Evolutionary conservation across 768 basidiomycete genomes (phyloP).

Genomic region (Termitomyces titanicus): DNA sequence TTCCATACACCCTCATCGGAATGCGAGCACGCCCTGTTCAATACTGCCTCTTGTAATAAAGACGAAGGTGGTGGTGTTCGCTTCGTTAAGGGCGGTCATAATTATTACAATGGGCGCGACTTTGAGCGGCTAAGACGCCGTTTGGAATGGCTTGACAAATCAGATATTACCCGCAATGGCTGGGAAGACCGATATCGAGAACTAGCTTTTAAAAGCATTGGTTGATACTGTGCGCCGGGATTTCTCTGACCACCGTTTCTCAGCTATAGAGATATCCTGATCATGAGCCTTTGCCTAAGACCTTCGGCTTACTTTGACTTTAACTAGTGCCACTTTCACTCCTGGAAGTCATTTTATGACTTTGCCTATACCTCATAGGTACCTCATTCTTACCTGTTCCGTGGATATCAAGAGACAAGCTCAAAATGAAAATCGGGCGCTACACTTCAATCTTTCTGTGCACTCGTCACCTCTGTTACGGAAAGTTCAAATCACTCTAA

Average conservation of each 20-base stretch:
- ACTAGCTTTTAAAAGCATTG: background rate
- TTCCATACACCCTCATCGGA: slow-evolving; percentile 45
- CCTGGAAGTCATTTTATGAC: no score
- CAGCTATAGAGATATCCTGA: no score
- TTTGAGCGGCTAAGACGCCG: slow-evolving; percentile 42
- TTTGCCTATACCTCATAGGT: no score
- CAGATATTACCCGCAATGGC: slow-evolving; percentile 27
- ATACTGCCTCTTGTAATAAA: slow-evolving; percentile 19
- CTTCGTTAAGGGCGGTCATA: slow-evolving; percentile 56
- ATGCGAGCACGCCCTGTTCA: slow-evolving; percentile 45
- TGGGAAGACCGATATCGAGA: slow-evolving; percentile 43
- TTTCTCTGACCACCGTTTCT: background rate
- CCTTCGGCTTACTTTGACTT: no score
- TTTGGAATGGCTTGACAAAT: slow-evolving; percentile 38
- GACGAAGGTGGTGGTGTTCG: slow-evolving; percentile 16
- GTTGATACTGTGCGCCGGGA: background rate
- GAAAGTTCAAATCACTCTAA: no score
- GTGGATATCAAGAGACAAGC: no score
- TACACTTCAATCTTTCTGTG: no score
- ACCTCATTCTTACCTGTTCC: no score
- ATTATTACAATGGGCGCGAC: slow-evolving; percentile 58
- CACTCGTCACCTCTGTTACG: no score
- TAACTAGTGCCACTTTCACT: no score
- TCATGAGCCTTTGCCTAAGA: no score
- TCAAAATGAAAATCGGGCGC: no score